phyloP scores from a whole-genome alignment of 805 yeast species.

The Candida pseudofarinosa region DNA sequence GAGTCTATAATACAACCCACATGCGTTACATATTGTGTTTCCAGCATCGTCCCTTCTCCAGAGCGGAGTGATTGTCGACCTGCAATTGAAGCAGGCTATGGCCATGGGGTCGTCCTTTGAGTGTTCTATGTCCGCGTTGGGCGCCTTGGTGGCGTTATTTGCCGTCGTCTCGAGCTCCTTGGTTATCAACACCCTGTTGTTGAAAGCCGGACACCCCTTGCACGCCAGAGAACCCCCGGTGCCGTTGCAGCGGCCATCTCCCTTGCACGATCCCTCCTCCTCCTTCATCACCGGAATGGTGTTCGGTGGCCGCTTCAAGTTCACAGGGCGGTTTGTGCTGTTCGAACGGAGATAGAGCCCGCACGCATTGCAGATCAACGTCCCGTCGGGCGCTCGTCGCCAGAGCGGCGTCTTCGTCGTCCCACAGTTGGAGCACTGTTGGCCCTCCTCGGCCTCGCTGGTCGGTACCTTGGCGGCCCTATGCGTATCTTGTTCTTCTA shows the following conservation, averaged over 20 bases:
- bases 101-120: slow-evolving; percentile 44
- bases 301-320: slow-evolving; percentile 56
- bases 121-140: background rate
- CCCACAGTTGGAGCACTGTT: slow-evolving; percentile 52
- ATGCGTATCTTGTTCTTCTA: background rate
- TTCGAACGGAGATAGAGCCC: slow-evolving; percentile 58
- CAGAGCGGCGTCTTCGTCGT: slow-evolving; percentile 56
- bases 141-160: slow-evolving; percentile 1
- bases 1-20: slow-evolving; percentile 72
- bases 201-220: slow-evolving; percentile 78
- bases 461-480: background rate
- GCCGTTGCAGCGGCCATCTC: slow-evolving; percentile 80
- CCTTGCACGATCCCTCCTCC: slow-evolving; percentile 61
- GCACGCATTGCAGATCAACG: slow-evolving; percentile 56
- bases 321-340: slow-evolving; percentile 61
- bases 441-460: slow-evolving; percentile 24
- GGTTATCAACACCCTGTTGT: slow-evolving; percentile 55
- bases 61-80: slow-evolving; percentile 79
- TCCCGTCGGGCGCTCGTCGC: slow-evolving; percentile 56
- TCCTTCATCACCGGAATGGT: slow-evolving; percentile 38
- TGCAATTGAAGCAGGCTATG: slow-evolving; percentile 79
- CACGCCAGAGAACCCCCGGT: slow-evolving; percentile 83
- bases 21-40: slow-evolving; percentile 83
- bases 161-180: slow-evolving; percentile 7
- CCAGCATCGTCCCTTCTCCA: slow-evolving; percentile 85